These are phyloP conservation scores for Tylopilus balloui DNA, from an alignment of 768 basidiomycete genomes.

Conservation along the genomic window DNA sequence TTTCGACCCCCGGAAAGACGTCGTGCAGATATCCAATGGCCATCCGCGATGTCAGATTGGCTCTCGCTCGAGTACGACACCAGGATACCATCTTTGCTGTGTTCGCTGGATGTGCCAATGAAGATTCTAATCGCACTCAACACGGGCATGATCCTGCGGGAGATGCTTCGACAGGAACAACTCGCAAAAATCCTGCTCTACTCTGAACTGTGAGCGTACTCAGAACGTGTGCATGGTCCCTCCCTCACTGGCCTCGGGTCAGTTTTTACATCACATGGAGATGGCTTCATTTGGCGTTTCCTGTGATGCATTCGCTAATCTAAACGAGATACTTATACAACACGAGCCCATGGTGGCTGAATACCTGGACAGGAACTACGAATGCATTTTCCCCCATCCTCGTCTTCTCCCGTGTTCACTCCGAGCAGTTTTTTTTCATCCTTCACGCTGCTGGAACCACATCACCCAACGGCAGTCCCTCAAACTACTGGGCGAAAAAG, in stretches of 20 bases:
- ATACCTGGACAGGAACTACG: conserved; percentile 95
- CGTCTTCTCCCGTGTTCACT: not conserved
- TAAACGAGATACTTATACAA: conserved; percentile 94
- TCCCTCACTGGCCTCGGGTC: conserved; percentile 1
- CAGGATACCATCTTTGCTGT: conserved; percentile 77
- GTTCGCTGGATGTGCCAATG: conserved; percentile 88
- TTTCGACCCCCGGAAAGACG: conserved; percentile 88
- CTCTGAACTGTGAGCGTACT: conserved; percentile 81
- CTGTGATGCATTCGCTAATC: conserved; percentile 94
- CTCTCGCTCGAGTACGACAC: conserved; percentile 78
- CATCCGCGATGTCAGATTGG: conserved; percentile 89
- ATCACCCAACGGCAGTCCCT: conserved; percentile 98
- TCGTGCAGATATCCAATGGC: conserved; percentile 84
- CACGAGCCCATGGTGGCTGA: conserved; percentile 98
- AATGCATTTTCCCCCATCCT: conserved; percentile 42
- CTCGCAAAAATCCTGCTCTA: conserved; percentile 84
- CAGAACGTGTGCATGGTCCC: not conserved
- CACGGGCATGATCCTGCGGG: conserved; percentile 95
- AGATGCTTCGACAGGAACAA: conserved; percentile 93
- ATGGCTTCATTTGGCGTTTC: conserved; percentile 98
- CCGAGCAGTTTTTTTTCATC: conserved; percentile 85
- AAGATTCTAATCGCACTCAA: conserved; percentile 95
- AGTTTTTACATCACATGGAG: conserved; percentile 98
- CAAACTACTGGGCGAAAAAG: conserved; percentile 96
- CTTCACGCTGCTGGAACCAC: conserved; percentile 92